Conservation (phyloP, 108 stramenopile genomes). For the Parmales sp. region DNA sequence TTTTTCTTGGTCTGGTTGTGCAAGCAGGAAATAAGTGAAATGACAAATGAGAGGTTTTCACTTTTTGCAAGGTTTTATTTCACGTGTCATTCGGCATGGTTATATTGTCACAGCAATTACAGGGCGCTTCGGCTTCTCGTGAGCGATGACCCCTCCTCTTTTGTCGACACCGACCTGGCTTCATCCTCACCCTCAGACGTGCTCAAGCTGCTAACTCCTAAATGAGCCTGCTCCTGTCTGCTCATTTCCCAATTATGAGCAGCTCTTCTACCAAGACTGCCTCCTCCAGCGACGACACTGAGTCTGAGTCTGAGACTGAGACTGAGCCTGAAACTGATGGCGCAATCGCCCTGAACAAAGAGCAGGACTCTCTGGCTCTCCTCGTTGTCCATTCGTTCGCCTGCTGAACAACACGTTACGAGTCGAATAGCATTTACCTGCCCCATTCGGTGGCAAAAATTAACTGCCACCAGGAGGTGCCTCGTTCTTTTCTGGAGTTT, state of each 20-base stretch:
- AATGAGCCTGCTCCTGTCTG: conserved; percentile 51
- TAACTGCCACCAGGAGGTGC: conserved; percentile 85
- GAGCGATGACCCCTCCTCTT: conserved; percentile 61
- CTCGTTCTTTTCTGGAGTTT: conserved; percentile 93
- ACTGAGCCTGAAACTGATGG: neutral
- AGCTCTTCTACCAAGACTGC: neutral
- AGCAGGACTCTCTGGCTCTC: conserved; percentile 65
- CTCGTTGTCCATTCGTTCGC: conserved; percentile 76
- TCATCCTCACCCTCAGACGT: conserved; percentile 68
- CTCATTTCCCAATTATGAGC: conserved; percentile 57
- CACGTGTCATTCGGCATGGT: no score
- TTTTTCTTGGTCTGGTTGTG: no score
- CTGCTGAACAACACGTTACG: conserved; percentile 76
- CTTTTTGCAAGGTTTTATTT: no score
- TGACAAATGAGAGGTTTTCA: no score
- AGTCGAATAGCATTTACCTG: conserved; percentile 58
- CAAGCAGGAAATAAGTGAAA: no score
- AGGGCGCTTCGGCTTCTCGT: conserved; percentile 80
- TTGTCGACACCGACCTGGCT: conserved; percentile 75
- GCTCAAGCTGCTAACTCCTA: conserved; percentile 76
- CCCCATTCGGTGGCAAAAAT: conserved; percentile 53
- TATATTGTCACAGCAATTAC: neutral
- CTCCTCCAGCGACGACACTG: neutral
- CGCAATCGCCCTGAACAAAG: conserved; percentile 1
- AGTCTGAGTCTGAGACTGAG: neutral